Conservation (phyloP, 257 asterid genomes). For the Solanum sejunctum region DNA sequence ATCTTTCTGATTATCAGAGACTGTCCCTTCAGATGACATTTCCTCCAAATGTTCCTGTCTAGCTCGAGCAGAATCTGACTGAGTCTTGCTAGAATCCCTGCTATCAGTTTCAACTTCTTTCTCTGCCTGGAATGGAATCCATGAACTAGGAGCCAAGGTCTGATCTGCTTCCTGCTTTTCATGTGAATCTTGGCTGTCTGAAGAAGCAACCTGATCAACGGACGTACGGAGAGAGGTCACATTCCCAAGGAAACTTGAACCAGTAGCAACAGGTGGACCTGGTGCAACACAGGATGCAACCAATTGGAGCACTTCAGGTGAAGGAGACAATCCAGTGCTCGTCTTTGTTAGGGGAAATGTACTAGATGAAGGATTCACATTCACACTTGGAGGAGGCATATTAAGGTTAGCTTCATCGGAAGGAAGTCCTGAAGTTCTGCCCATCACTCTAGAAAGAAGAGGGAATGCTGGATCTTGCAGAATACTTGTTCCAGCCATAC, state of each 20-base stretch:
- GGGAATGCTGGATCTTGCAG: conserved; percentile 9
- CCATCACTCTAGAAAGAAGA: conserved; percentile 14
- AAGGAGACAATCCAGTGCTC: conserved; percentile 16
- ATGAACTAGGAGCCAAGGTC: conserved; percentile 7
- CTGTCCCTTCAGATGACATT: conserved; percentile 53
- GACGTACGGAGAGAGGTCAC: conserved; percentile 1
- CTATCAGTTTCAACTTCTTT: conserved; percentile 17
- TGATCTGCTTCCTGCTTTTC: conserved; percentile 11
- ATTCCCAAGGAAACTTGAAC: conserved; percentile 3
- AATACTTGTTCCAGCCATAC: conserved; percentile 24
- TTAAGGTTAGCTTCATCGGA: conserved; percentile 11
- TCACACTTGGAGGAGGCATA: neutral
- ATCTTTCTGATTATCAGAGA: conserved; percentile 36
- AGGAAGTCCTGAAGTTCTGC: conserved; percentile 9
- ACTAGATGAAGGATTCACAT: conserved; percentile 19
- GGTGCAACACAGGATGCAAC: conserved; percentile 24
- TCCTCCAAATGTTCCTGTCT: conserved; percentile 21
- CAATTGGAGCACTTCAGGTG: conserved; percentile 33
- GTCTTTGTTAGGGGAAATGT: conserved; percentile 6
- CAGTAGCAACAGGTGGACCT: conserved; percentile 7
- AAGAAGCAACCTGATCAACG: conserved; percentile 13
- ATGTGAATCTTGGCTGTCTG: conserved; percentile 7
- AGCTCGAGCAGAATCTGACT: conserved; percentile 17
- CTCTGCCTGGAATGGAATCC: conserved; percentile 5
- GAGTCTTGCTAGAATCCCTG: conserved; percentile 39